Evolutionary conservation across 441 rosid genomes (phyloP).

Genomic region (Breynia disticha): DNA sequence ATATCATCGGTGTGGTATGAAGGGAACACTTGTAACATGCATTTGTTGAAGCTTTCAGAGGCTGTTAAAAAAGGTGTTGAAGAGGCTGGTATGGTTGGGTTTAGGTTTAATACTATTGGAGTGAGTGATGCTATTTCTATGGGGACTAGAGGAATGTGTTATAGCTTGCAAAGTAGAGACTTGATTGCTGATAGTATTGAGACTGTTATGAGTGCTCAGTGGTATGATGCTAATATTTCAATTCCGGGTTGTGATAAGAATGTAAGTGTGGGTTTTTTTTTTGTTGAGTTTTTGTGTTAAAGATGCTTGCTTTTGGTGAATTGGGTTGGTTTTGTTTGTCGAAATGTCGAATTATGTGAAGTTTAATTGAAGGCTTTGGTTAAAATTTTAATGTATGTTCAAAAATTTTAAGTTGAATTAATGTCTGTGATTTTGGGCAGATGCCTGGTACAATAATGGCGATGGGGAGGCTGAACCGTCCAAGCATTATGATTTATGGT

Average conservation of each 20-base stretch:
- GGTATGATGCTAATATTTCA: conserved; percentile 95
- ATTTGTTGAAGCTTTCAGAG: conserved; percentile 65
- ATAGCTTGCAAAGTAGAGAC: conserved; percentile 87
- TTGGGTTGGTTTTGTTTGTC: too few relatives aligned
- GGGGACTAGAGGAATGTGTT: conserved; percentile 96
- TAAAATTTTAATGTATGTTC: too few relatives aligned
- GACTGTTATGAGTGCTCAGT: conserved; percentile 97
- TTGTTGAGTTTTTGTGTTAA: background rate
- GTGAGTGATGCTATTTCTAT: conserved; percentile 93
- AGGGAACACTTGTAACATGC: conserved; percentile 97
- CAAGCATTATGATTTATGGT: conserved; percentile 91
- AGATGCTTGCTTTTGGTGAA: background rate
- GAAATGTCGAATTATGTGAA: too few relatives aligned
- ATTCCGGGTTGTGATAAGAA: conserved; percentile 98
- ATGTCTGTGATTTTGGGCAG: conserved; percentile 27
- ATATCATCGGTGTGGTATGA: conserved; percentile 94
- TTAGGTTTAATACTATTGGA: conserved; percentile 86
- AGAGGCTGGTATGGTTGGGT: conserved; percentile 82
- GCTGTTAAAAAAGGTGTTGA: conserved; percentile 76
- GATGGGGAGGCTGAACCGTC: conserved; percentile 97
- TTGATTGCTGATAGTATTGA: conserved; percentile 96
- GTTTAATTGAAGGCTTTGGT: too few relatives aligned
- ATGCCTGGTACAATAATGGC: conserved; percentile 99
- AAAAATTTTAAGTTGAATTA: conserved; percentile 1
- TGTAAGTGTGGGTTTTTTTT: too few relatives aligned